Evolutionary conservation across 176 grass and related monocot species (phyloP), one percentile per base, ranked within the genome.

Genomic region (Echinochloa phyllopogon): DNA sequence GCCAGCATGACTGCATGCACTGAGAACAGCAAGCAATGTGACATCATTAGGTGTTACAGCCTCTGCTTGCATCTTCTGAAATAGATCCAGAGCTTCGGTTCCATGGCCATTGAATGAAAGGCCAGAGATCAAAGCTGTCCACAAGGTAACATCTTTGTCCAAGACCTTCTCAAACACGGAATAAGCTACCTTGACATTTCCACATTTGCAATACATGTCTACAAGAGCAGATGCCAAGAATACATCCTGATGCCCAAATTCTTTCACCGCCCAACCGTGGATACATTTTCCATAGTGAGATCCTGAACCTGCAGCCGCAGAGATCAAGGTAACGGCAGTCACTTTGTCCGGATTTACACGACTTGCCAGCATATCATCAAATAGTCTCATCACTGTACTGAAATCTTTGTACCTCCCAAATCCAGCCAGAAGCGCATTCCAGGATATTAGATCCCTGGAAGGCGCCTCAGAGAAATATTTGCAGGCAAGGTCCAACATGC

Each of bases 191-290:
- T 75, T 36, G 12, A 93, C 48, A 61, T 78, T 85, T 68, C 91
- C 91, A 82, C 91, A 93, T 65, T 87, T 87, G 66, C 84, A 78
- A 10, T 87, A 87, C 91, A 90, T 90, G 83, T 90, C 87, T 47
- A 93, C 69, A 45, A 90, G 61, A 67, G 81, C 87, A 38, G 87
- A 93, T 11, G 85, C 88, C 73, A 93, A 68, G 59, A 93, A 87
- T 43, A 59, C 85, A 90, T 90, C 84, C 33, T 21, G 36, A 65
- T 17, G 65, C 25, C 66, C 88, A 79, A 78, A 80, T 74, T 50
- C 57, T 58, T 90, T 93, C 16, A 85, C 71, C 77, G 70, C 88
- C 88, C 88, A 82, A 41, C 88, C 50, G 40, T 90, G 85, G 40
- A 90, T 50, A 47, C 70, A 82, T 65, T 78, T 92, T 65, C 70